phyloP scores from a whole-genome alignment of 2,329 filamentous ascomycete genomes.

The Phaeophleospora eucalypticola region DNA sequence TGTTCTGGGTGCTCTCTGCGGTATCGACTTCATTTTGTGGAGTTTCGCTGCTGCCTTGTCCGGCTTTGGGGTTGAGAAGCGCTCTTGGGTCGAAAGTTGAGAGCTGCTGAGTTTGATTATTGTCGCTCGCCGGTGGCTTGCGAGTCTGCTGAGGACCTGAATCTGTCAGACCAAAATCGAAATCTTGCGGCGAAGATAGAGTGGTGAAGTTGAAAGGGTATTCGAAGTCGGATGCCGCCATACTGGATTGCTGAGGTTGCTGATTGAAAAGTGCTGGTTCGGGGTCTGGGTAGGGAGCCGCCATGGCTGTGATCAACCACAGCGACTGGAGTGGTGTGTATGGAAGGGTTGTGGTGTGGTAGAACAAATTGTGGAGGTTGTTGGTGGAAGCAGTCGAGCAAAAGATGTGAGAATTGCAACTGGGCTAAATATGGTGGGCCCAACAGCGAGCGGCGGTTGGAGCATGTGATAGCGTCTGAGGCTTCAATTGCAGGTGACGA shows the following conservation, averaged over 20 bases:
- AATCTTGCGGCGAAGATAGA: slow-evolving; percentile 7
- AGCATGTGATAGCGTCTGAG: neutral
- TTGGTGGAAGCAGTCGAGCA: neutral
- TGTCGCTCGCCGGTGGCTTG: slow-evolving; percentile 17
- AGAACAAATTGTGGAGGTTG: neutral
- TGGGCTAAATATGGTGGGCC: too few species aligned
- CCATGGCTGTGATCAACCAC: slow-evolving; percentile 3
- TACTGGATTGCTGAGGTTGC: slow-evolving; percentile 13
- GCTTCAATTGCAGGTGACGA: neutral
- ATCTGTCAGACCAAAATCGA: slow-evolving; percentile 11
- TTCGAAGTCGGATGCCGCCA: too few species aligned
- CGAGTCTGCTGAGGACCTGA: slow-evolving; percentile 30
- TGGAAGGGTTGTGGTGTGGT: neutral
- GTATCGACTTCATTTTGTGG: slow-evolving; percentile 3
- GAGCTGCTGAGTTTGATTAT: slow-evolving; percentile 5
- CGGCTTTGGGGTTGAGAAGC: slow-evolving; percentile 23
- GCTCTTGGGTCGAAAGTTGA: slow-evolving; percentile 18
- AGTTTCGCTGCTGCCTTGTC: slow-evolving; percentile 7
- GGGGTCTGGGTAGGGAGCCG: slow-evolving; percentile 1
- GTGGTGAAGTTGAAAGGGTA: slow-evolving; percentile 12
- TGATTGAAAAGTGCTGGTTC: neutral
- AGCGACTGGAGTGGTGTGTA: neutral
- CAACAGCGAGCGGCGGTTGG: neutral
- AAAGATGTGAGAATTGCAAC: neutral
- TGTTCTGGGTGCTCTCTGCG: neutral